Conservation (phyloP, 495 filamentous ascomycete genomes). For the Astrothelium subdiscretum region DNA sequence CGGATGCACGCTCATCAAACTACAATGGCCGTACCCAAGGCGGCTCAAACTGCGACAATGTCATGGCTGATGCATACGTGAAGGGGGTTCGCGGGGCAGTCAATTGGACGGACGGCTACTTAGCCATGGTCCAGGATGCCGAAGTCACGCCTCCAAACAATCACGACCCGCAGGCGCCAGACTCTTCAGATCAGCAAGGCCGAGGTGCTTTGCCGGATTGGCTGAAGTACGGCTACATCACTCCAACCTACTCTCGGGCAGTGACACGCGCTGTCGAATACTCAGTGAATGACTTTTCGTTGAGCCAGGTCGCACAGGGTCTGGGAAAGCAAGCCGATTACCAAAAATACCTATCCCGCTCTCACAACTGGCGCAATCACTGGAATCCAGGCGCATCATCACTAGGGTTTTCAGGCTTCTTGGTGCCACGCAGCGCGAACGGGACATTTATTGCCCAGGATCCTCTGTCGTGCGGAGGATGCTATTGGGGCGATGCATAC, state of each 20-base stretch:
- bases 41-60: slow-evolving; percentile 61
- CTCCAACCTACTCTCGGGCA: slow-evolving; percentile 46
- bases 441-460: slow-evolving; percentile 47
- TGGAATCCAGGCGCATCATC: slow-evolving; percentile 49
- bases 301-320: slow-evolving; percentile 49
- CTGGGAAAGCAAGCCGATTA: slow-evolving; percentile 41
- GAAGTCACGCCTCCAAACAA: slow-evolving; percentile 50
- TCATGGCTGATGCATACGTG: slow-evolving; percentile 64
- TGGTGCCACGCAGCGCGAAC: slow-evolving; percentile 44
- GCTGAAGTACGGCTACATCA: slow-evolving; percentile 52
- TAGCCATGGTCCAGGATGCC: slow-evolving; percentile 60
- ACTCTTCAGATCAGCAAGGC: slow-evolving; percentile 58
- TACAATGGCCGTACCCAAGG: slow-evolving; percentile 63
- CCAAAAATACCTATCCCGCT: slow-evolving; percentile 50
- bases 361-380: slow-evolving; percentile 60
- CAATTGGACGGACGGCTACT: slow-evolving; percentile 58
- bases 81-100: slow-evolving; percentile 55
- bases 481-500: slow-evolving; percentile 54
- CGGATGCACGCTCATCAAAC: slow-evolving; percentile 39
- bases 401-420: slow-evolving; percentile 49
- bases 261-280: slow-evolving; percentile 62
- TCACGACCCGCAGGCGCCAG: slow-evolving; percentile 45
- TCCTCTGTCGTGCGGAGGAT: slow-evolving; percentile 51
- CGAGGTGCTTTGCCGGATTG: slow-evolving; percentile 62
- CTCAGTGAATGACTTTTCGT: slow-evolving; percentile 50